Percentiles rank a stretch among this genome's conserved stretches.
These are phyloP conservation scores for Hypholoma sublateritium DNA, from an alignment of 768 basidiomycete species.

Conservation along the genomic window DNA sequence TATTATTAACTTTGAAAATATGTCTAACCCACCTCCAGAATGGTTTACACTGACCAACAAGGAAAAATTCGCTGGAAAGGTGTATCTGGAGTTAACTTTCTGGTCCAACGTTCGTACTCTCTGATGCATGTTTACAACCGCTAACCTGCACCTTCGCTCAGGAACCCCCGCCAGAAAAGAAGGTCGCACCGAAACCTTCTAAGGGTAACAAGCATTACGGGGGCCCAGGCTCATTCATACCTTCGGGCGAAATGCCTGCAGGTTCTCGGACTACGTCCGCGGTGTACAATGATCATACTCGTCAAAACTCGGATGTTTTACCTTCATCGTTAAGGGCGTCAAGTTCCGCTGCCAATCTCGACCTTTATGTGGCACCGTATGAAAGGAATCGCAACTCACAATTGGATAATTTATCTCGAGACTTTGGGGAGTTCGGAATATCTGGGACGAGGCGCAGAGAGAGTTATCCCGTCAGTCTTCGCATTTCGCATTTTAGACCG, in stretches of 20 bases:
- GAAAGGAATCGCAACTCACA: conserved; percentile 47
- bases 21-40: conserved; percentile 48
- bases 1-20: no score
- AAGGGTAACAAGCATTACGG: conserved; percentile 65
- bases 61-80: conserved; percentile 92
- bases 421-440: conserved; percentile 67
- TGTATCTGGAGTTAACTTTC: conserved; percentile 95
- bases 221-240: conserved; percentile 75
- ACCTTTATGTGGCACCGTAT: conserved; percentile 76
- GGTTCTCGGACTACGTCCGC: conserved; percentile 31
- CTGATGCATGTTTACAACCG: conserved; percentile 4
- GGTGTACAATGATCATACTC: conserved; percentile 35
- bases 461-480: conserved; percentile 54
- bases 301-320: conserved; percentile 47
- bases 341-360: conserved; percentile 57
- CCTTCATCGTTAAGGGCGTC: conserved; percentile 65
- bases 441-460: conserved; percentile 48
- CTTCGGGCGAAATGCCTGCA: conserved; percentile 40
- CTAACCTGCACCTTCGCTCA: conserved; percentile 24
- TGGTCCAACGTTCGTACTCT: conserved; percentile 80
- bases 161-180: conserved; percentile 82
- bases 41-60: conserved; percentile 93
- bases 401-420: conserved; percentile 57
- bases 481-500: neutral
- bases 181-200: conserved; percentile 45